phyloP scores from a whole-genome alignment of 2,329 filamentous ascomycete species.

The Dothistroma septosporum region DNA sequence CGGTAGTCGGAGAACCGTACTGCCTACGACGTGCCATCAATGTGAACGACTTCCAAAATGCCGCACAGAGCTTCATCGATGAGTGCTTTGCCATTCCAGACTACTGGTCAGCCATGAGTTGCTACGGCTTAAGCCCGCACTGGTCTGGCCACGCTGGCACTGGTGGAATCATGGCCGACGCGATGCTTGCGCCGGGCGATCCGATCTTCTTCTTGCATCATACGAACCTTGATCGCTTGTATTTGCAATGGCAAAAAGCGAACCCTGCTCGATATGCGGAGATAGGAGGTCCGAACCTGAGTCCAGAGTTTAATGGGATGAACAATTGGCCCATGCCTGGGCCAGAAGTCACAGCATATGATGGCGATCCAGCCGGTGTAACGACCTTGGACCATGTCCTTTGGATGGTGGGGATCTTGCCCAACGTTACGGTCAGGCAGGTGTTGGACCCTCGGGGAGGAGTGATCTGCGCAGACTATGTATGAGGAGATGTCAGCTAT shows the following conservation, averaged over 20 bases:
- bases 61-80: slow-evolving; percentile 15
- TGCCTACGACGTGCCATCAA: slow-evolving; percentile 17
- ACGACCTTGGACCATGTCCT: slow-evolving; percentile 22
- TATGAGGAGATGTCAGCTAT: slow-evolving; percentile 4
- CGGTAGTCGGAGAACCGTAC: slow-evolving; percentile 3
- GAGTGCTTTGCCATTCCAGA: slow-evolving; percentile 13
- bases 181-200: slow-evolving; percentile 21
- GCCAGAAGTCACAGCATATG: slow-evolving; percentile 20
- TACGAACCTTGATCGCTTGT: slow-evolving; percentile 23
- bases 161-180: slow-evolving; percentile 22
- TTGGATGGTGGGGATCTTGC: slow-evolving; percentile 21
- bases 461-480: slow-evolving; percentile 19
- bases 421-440: slow-evolving; percentile 20
- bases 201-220: slow-evolving; percentile 25
- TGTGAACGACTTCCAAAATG: slow-evolving; percentile 10
- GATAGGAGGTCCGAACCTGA: slow-evolving; percentile 20
- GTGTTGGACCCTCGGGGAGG: slow-evolving; percentile 17
- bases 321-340: slow-evolving; percentile 19
- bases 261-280: slow-evolving; percentile 11
- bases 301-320: slow-evolving; percentile 14
- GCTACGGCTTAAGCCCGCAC: slow-evolving; percentile 21
- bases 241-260: slow-evolving; percentile 19
- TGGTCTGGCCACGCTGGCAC: slow-evolving; percentile 20
- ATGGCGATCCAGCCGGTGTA: slow-evolving; percentile 17
- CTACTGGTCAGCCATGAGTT: slow-evolving; percentile 17